phyloP scores from a whole-genome alignment of 176 grass and related monocot species.

The Ananas comosus region DNA sequence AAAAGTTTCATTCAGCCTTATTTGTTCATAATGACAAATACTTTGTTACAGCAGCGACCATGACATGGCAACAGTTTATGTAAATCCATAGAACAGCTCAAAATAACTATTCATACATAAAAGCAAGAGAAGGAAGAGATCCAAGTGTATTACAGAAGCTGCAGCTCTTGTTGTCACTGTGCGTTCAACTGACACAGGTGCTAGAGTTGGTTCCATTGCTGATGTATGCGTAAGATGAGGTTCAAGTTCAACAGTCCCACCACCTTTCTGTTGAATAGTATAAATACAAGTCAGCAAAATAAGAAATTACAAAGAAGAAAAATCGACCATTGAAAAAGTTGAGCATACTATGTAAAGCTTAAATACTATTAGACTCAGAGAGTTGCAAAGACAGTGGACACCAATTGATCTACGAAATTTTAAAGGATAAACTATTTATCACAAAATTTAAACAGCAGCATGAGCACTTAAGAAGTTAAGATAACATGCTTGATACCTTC shows the following conservation, averaged over 20 bases:
- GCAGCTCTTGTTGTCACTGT: conserved; percentile 93
- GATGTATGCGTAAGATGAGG: conserved; percentile 77
- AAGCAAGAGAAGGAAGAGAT: not conserved
- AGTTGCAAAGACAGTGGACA: no score
- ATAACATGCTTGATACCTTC: conserved; percentile 45
- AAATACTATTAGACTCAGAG: not conserved
- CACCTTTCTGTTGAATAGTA: conserved; percentile 63
- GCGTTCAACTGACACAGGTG: conserved; percentile 80
- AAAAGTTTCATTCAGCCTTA: no score
- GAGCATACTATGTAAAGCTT: not conserved
- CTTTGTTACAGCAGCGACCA: no score
- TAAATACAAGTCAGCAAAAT: conserved; percentile 6
- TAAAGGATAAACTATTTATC: not conserved
- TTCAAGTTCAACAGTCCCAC: conserved; percentile 81
- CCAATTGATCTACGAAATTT: not conserved
- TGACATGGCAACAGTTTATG: no score
- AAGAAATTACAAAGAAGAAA: conserved; percentile 9
- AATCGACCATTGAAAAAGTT: not conserved
- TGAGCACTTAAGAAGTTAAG: not conserved
- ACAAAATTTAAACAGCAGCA: not conserved
- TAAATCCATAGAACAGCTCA: no score
- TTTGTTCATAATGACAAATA: no score
- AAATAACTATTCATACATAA: not conserved
- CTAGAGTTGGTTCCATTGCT: conserved; percentile 87
- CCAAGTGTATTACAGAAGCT: conserved; percentile 54